Conservation (phyloP, 1,284 basidiomycete species). For the Malassezia sympodialis region DNA sequence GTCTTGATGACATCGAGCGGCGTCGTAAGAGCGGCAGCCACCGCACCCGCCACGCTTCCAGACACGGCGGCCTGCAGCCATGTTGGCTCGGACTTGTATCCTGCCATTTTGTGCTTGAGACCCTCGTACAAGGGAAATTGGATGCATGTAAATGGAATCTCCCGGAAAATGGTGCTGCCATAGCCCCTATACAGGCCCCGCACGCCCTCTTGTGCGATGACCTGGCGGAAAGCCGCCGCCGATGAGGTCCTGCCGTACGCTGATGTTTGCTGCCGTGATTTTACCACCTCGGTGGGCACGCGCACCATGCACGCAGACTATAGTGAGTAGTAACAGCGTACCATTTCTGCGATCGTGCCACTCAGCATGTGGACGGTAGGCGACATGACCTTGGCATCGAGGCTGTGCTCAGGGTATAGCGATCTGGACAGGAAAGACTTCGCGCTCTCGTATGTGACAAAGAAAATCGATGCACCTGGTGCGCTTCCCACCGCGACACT, state of each 20-base stretch:
- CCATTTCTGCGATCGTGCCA: slow-evolving; percentile 47
- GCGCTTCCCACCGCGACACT: slow-evolving; percentile 92
- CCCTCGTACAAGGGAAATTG: slow-evolving; percentile 95
- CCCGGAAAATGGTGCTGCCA: slow-evolving; percentile 65
- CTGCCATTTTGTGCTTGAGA: slow-evolving; percentile 56
- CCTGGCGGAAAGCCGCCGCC: slow-evolving; percentile 50
- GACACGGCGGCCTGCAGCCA: slow-evolving; percentile 75
- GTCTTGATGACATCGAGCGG: slow-evolving; percentile 96
- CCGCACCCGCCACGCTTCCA: slow-evolving; percentile 78
- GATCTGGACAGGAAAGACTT: slow-evolving; percentile 55
- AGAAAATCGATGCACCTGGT: slow-evolving; percentile 85
- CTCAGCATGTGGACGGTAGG: slow-evolving; percentile 49
- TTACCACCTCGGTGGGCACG: slow-evolving; percentile 88
- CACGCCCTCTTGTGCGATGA: slow-evolving; percentile 57
- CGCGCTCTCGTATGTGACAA: slow-evolving; percentile 82
- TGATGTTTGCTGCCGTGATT: slow-evolving; percentile 69
- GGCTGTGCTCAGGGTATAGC: slow-evolving; percentile 9
- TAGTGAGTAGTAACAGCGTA: slow-evolving; percentile 14
- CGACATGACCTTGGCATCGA: slow-evolving; percentile 19
- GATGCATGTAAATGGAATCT: slow-evolving; percentile 95
- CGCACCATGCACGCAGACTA: slow-evolving; percentile 82
- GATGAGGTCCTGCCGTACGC: slow-evolving; percentile 58
- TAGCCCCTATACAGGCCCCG: slow-evolving; percentile 70
- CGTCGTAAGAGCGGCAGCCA: slow-evolving; percentile 81
- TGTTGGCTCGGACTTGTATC: background rate